A percentile compares a stretch with the other conserved stretches of the same genome.
phyloP scores from a whole-genome alignment of 306 rosid genomes.

The Casuarina equisetifolia region DNA sequence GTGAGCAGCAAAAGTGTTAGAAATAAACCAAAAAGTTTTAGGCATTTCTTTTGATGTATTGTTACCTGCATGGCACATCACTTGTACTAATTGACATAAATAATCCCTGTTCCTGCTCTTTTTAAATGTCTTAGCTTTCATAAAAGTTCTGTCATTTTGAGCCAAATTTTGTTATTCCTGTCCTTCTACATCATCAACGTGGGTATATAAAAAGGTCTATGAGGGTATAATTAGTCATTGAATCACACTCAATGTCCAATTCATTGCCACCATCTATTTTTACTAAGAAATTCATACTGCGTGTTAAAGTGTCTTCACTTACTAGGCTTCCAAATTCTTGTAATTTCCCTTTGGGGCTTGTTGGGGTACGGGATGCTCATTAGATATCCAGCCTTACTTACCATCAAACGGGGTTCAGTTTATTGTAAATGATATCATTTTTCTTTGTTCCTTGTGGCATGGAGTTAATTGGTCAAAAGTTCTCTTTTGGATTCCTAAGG shows the following conservation, averaged over 20 bases:
- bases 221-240: constrained; percentile 12
- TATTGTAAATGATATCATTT: neutral
- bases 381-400: neutral
- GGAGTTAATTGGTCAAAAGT: neutral
- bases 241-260: constrained; percentile 16
- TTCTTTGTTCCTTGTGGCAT: neutral
- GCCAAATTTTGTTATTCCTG: neutral
- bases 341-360: neutral
- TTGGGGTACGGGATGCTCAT: neutral
- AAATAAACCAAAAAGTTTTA: neutral
- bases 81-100: neutral
- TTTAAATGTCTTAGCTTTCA: neutral
- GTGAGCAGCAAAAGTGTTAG: neutral
- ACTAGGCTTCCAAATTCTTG: neutral
- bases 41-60: neutral
- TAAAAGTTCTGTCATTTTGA: neutral
- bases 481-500: constrained; percentile 16
- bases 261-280: constrained; percentile 19
- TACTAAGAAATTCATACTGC: neutral
- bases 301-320: neutral
- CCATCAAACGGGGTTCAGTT: neutral
- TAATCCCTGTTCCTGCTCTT: neutral
- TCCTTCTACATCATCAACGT: neutral
- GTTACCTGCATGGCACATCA: too few relatives aligned
- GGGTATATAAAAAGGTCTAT: constrained; percentile 3